These are phyloP conservation scores for Elongisporangium senticosum DNA, from an alignment of 352 stramenopile species.

Conservation along the genomic window DNA sequence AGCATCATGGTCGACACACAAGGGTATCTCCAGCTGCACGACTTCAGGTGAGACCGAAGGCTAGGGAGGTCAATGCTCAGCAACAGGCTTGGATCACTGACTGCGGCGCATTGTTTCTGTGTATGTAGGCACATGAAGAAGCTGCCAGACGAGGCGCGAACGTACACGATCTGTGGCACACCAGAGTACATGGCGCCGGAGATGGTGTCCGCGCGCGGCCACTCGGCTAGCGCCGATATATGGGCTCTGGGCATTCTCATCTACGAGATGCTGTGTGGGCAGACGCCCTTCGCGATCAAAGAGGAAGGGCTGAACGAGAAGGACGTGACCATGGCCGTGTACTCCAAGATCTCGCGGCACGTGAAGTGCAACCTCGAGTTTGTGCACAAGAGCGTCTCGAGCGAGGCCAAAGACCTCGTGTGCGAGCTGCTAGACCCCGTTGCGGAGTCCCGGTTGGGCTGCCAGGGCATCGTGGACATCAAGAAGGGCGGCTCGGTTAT, in stretches of 20 bases:
- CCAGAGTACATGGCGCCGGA: slow-evolving; percentile 88
- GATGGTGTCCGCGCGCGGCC: slow-evolving; percentile 79
- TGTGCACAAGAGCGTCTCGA: slow-evolving; percentile 39
- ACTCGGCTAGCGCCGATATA: slow-evolving; percentile 75
- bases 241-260: slow-evolving; percentile 84
- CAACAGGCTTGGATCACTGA: neutral
- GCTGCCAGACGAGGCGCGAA: slow-evolving; percentile 70
- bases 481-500: slow-evolving; percentile 73
- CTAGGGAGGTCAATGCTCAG: neutral
- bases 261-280: slow-evolving; percentile 82
- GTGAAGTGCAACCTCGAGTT: slow-evolving; percentile 60
- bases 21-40: slow-evolving; percentile 79
- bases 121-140: slow-evolving; percentile 68
- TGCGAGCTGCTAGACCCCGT: slow-evolving; percentile 68
- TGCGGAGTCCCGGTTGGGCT: slow-evolving; percentile 56
- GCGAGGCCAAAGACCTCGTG: slow-evolving; percentile 51
- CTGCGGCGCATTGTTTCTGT: neutral
- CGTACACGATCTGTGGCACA: slow-evolving; percentile 86
- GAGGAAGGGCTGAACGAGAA: slow-evolving; percentile 69
- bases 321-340: slow-evolving; percentile 79
- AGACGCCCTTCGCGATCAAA: slow-evolving; percentile 80
- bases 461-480: slow-evolving; percentile 74
- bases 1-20: slow-evolving; percentile 78
- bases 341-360: slow-evolving; percentile 82
- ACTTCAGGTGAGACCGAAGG: slow-evolving; percentile 52